These are phyloP conservation scores for Trypanosoma vivax DNA, from an alignment of 208 protist species.

Conservation along the genomic window DNA sequence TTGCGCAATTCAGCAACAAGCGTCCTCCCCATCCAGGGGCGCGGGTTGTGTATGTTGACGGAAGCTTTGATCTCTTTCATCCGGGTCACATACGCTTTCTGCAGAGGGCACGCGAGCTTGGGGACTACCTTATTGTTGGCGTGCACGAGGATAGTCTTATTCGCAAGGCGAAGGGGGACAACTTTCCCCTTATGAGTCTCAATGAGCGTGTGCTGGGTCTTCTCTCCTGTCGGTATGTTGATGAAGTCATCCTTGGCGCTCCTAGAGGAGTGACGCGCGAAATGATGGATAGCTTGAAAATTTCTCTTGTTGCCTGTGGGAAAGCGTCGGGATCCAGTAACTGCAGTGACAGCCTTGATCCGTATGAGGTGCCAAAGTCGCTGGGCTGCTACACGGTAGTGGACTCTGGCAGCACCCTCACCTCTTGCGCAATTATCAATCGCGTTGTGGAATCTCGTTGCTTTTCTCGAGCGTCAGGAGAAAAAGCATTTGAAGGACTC, in stretches of 20 bases:
- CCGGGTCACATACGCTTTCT: conserved; percentile 93
- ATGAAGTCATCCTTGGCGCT: conserved; percentile 98
- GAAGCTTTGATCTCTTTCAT: conserved; percentile 97
- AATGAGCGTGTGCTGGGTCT: conserved; percentile 96
- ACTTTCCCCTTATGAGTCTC: conserved; percentile 98
- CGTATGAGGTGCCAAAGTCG: conserved; percentile 66
- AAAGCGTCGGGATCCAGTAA: conserved; percentile 32
- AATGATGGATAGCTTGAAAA: conserved; percentile 87
- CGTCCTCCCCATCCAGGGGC: conserved; percentile 62
- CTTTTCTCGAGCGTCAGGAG: conserved; percentile 63
- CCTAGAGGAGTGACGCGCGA: conserved; percentile 90
- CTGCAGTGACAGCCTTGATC: conserved; percentile 1
- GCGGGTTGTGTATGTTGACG: conserved; percentile 95
- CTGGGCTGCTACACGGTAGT: conserved; percentile 82
- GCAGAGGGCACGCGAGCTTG: conserved; percentile 86
- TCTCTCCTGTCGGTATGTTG: conserved; percentile 95
- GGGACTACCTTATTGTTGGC: conserved; percentile 96
- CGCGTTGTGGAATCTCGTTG: conserved; percentile 73
- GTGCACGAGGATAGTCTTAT: conserved; percentile 93
- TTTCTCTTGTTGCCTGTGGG: conserved; percentile 84
- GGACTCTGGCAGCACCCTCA: conserved; percentile 48
- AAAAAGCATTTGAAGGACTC: conserved; percentile 71
- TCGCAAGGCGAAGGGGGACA: conserved; percentile 83
- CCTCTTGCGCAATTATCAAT: conserved; percentile 73
- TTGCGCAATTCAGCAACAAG: conserved; percentile 95